Evolutionary conservation across 2,329 filamentous ascomycete genomes (phyloP).

Genomic region (Trichoderma sp.): DNA sequence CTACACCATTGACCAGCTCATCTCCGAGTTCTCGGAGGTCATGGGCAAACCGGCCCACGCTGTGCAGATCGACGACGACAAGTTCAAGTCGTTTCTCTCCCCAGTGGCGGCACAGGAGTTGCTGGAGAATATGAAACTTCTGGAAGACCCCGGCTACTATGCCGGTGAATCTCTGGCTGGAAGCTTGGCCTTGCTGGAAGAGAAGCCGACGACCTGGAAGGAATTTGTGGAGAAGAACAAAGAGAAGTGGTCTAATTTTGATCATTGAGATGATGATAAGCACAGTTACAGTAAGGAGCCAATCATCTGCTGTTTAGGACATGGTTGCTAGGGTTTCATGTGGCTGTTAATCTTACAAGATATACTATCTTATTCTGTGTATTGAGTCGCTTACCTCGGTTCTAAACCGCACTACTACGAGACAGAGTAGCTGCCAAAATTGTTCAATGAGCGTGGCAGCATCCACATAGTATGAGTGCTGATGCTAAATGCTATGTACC

Average conservation of each 20-base stretch:
- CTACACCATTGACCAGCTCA: constrained; percentile 32
- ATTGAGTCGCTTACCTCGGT: not conserved
- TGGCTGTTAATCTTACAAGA: not conserved
- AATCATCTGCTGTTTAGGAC: not conserved
- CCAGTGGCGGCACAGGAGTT: constrained; percentile 35
- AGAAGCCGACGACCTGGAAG: constrained; percentile 40
- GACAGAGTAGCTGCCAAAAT: not conserved
- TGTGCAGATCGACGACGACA: constrained; percentile 33
- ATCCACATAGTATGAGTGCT: not conserved
- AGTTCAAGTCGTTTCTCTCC: constrained; percentile 38
- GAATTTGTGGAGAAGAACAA: constrained; percentile 36
- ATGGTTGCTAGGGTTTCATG: not conserved
- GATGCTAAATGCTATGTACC: not conserved
- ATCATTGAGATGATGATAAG: not conserved
- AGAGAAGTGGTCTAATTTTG: constrained; percentile 28
- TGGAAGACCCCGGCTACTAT: constrained; percentile 44
- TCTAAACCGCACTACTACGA: not conserved
- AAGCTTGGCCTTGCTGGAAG: constrained; percentile 35
- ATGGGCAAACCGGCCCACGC: constrained; percentile 35
- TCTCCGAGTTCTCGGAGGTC: constrained; percentile 37
- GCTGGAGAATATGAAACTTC: constrained; percentile 43
- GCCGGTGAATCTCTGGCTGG: constrained; percentile 34
- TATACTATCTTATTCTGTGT: not conserved
- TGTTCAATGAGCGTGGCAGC: not conserved
- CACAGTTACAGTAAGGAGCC: not conserved